phyloP scores from a whole-genome alignment of 148 eudicot species.

The Persicaria tinctoria region DNA sequence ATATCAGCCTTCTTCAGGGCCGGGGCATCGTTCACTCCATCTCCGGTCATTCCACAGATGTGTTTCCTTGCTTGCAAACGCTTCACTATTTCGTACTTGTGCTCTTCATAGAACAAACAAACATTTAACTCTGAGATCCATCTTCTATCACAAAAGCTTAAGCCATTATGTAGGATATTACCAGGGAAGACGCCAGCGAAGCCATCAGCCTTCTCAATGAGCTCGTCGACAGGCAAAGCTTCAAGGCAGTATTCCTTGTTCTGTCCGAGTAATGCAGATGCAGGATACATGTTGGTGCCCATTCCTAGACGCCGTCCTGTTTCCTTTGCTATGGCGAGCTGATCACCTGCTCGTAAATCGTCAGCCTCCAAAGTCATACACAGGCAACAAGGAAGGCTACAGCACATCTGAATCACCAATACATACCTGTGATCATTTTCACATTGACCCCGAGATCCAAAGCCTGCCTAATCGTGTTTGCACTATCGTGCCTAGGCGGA shows the following conservation, averaged over 20 bases:
- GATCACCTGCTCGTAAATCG: conserved; percentile 29
- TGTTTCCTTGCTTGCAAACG: conserved; percentile 74
- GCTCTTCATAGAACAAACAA: conserved; percentile 36
- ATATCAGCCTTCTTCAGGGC: conserved; percentile 76
- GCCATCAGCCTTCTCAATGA: conserved; percentile 51
- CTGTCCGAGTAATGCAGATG: conserved; percentile 42
- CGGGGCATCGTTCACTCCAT: conserved; percentile 88
- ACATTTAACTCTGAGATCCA: background rate
- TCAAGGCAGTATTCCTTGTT: conserved; percentile 36
- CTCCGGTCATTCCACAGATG: conserved; percentile 80
- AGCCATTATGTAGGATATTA: conserved; percentile 11
- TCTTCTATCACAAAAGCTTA: too few species aligned
- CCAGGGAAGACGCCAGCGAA: conserved; percentile 60
- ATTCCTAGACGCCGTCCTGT: conserved; percentile 51
- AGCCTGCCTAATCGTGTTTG: conserved; percentile 48
- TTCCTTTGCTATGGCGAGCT: conserved; percentile 50
- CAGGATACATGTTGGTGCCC: conserved; percentile 56
- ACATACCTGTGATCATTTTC: conserved; percentile 52
- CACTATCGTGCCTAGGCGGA: conserved; percentile 58
- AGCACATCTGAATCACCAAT: background rate
- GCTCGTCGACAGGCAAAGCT: conserved; percentile 44
- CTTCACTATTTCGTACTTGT: conserved; percentile 74
- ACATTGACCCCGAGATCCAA: conserved; percentile 50
- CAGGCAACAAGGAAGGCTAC: background rate
- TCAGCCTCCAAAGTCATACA: background rate